Evolutionary conservation across 345 rosid species (phyloP), one percentile per base, ranked within the genome.

Genomic region (Eucalyptus cloeziana): DNA sequence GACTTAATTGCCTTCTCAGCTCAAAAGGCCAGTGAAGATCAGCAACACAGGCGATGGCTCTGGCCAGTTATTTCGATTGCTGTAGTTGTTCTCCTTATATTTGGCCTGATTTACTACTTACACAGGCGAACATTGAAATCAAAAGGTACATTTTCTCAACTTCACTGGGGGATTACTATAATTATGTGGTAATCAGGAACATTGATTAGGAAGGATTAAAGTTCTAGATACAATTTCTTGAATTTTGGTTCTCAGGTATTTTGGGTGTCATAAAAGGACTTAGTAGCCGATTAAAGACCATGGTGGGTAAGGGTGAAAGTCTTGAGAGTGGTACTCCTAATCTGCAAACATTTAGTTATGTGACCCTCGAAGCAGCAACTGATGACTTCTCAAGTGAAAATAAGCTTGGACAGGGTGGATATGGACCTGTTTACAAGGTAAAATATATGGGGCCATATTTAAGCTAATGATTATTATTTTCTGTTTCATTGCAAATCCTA

Each of bases 401-500:
- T 69, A 89, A 86, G 87, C 90, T 94, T 44, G 94, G 94, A 47
- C 89, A 92, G 88, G 95, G 94, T 85, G 95, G 94, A 25, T 94
- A 87, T 89, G 94, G 94, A 27, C 93, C 94, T 21, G 93, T 94
- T n/a, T 92, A 93, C 60, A 92, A 89, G 93, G 93, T 91, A 86
- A 33, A 33, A 37, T 13, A 54, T n/a, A 15, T 14, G 7, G 27
- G 30, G 81, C 86, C 25, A 22, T 14, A 14, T 37, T 49, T 10
- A 71, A 33, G 81, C 45, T 71, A 37, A 71, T 33, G 13, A 71
- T 19, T 37, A 9, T 71, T 40, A 25, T 69, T 69, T 31, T 69
- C 43, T 71, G 45, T 71, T 71, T 37, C 15, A 37, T 71, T 19
- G 45, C 14, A 71, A 71, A 37, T 19, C 44, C 14, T 19, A 71